Evolutionary conservation across 805 yeast species (phyloP).

Genomic region (Hanseniaspora valbyensis): DNA sequence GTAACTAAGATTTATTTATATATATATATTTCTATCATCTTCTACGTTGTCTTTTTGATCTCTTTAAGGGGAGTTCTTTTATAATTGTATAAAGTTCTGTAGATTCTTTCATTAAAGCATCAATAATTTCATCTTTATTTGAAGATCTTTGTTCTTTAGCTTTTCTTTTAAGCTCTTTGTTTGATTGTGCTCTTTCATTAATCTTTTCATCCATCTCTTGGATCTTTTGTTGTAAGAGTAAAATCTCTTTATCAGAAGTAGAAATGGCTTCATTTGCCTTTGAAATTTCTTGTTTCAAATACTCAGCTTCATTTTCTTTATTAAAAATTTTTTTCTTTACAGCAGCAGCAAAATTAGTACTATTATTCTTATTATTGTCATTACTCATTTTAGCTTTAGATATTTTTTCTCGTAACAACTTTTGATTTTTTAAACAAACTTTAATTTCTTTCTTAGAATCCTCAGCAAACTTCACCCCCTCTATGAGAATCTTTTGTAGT

Average conservation of each 20-base stretch:
- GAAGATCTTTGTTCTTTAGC: neutral
- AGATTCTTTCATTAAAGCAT: neutral
- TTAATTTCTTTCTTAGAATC: constrained; percentile 19
- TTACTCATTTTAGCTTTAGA: constrained; percentile 16
- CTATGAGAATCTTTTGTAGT: constrained; percentile 30
- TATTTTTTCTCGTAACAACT: constrained; percentile 23
- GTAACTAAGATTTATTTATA: neutral
- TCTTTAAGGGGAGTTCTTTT: constrained; percentile 4
- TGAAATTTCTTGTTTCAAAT: constrained; percentile 48
- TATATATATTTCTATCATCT: neutral
- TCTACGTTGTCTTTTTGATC: constrained; percentile 14
- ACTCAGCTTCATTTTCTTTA: constrained; percentile 47
- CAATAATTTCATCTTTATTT: neutral
- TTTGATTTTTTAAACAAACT: constrained; percentile 24
- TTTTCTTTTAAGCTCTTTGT: constrained; percentile 1
- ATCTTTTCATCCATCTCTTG: constrained; percentile 19
- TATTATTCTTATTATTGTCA: constrained; percentile 6
- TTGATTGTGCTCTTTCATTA: constrained; percentile 14
- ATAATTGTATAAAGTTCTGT: neutral
- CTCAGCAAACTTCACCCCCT: constrained; percentile 1
- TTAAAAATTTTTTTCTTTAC: constrained; percentile 36
- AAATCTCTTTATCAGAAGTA: constrained; percentile 34
- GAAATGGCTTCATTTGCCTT: constrained; percentile 41
- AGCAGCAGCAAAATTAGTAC: neutral
- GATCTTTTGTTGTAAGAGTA: constrained; percentile 17